Conservation (phyloP, 1,139 yeast species). For the Yamadazyma blattariae region DNA sequence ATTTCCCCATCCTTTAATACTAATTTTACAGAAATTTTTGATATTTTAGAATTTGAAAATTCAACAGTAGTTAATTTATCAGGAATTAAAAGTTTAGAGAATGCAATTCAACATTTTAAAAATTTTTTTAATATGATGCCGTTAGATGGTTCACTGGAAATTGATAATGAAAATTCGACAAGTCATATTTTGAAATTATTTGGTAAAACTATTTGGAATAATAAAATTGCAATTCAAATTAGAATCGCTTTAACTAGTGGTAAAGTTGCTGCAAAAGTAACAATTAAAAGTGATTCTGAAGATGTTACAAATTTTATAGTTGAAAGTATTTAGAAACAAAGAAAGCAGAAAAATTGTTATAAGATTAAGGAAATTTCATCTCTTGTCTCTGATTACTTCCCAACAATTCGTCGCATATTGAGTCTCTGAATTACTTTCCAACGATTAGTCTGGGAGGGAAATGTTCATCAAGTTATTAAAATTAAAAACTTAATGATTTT, state of each 20-base stretch:
- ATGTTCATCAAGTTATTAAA: no score
- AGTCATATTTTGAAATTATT: slow-evolving; percentile 75
- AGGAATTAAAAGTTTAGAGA: slow-evolving; percentile 32
- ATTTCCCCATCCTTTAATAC: slow-evolving; percentile 76
- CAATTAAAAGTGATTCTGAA: slow-evolving; percentile 64
- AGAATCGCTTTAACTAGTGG: slow-evolving; percentile 73
- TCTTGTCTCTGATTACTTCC: background rate
- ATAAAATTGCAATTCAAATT: slow-evolving; percentile 65
- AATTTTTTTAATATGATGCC: slow-evolving; percentile 73
- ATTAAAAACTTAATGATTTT: no score
- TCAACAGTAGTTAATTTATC: slow-evolving; percentile 38
- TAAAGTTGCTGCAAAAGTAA: slow-evolving; percentile 73
- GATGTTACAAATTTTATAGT: slow-evolving; percentile 45
- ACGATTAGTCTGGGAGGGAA: no score
- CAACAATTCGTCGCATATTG: no score
- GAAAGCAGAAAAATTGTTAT: no score
- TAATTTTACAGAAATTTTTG: slow-evolving; percentile 72
- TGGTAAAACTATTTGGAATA: slow-evolving; percentile 78
- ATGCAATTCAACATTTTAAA: slow-evolving; percentile 46
- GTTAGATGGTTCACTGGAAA: slow-evolving; percentile 73
- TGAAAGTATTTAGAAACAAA: slow-evolving; percentile 30
- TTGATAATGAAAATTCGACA: slow-evolving; percentile 56
- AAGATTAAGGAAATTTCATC: background rate
- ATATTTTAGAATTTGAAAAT: slow-evolving; percentile 51
- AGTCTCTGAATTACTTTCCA: no score